A percentile compares a stretch with the other conserved stretches of the same genome.
Conservation (phyloP, 352 stramenopile species). For the Phytopythium mirpurense region DNA sequence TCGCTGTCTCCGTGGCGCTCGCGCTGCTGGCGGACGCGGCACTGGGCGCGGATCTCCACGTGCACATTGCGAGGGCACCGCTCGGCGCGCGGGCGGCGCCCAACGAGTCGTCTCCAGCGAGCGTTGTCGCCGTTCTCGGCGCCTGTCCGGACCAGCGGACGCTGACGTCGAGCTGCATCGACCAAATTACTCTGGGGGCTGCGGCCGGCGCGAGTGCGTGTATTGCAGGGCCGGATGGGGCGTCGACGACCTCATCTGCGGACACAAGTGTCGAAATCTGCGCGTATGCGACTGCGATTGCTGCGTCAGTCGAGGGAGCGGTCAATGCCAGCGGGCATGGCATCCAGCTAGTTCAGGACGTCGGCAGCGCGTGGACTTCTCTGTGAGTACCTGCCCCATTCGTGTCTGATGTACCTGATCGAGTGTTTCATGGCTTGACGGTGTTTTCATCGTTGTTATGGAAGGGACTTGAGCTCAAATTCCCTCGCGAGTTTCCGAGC, state of each 20-base stretch:
- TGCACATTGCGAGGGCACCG: neutral
- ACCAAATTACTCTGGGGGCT: neutral
- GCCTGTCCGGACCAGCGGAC: slow-evolving; percentile 1
- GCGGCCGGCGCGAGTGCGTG: neutral
- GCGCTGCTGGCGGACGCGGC: neutral
- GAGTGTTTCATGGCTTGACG: neutral
- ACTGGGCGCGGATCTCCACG: neutral
- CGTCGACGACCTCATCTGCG: neutral
- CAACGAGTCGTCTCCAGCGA: neutral
- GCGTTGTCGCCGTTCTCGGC: neutral
- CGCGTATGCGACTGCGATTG: neutral
- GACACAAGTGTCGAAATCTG: neutral
- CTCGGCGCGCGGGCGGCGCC: neutral
- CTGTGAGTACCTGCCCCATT: neutral
- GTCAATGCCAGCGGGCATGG: slow-evolving; percentile 2
- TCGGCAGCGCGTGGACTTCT: slow-evolving; percentile 1
- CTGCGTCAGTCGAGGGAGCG: neutral
- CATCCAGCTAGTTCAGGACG: neutral
- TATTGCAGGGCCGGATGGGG: neutral
- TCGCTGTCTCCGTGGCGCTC: neutral
- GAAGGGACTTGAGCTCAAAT: slow-evolving; percentile 7
- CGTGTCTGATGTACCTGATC: neutral
- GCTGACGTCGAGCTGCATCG: slow-evolving; percentile 1
- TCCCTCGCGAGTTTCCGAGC: neutral
- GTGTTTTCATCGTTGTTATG: neutral